A percentile compares a stretch with the other conserved stretches of the same genome.
These are phyloP conservation scores for Pythium aphanidermatum DNA, from an alignment of 352 stramenopile genomes.

Conservation along the genomic window DNA sequence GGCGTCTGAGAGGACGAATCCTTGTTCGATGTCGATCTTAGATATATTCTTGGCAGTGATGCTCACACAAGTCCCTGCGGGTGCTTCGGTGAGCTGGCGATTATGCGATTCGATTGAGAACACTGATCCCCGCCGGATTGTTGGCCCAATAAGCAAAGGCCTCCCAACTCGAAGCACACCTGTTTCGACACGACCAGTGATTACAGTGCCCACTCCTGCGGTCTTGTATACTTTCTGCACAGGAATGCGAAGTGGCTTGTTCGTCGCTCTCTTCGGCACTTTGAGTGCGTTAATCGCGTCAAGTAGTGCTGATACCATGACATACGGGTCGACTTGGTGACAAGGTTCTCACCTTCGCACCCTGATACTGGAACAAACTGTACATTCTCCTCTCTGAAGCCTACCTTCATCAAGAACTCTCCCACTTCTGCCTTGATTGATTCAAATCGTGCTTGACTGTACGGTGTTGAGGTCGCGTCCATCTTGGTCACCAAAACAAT, in stretches of 20 bases:
- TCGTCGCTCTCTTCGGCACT: conserved; percentile 84
- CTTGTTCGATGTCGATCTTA: conserved; percentile 92
- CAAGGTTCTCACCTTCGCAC: conserved; percentile 97
- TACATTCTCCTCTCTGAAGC: conserved; percentile 95
- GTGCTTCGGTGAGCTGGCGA: conserved; percentile 87
- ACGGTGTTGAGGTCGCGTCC: conserved; percentile 94
- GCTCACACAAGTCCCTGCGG: conserved; percentile 94
- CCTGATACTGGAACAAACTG: conserved; percentile 96
- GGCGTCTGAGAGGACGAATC: conserved; percentile 92
- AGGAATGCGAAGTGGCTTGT: conserved; percentile 96
- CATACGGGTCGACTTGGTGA: conserved; percentile 93
- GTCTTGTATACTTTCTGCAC: conserved; percentile 99
- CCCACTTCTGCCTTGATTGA: conserved; percentile 92
- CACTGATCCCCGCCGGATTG: conserved; percentile 89
- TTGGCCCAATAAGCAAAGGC: conserved; percentile 87
- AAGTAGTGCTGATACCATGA: conserved; percentile 93
- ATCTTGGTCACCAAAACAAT: conserved; percentile 99
- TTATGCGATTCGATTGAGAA: conserved; percentile 97
- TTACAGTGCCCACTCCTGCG: conserved; percentile 94
- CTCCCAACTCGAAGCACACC: conserved; percentile 95
- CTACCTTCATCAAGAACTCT: conserved; percentile 93
- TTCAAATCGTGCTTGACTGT: conserved; percentile 91
- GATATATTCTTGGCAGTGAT: conserved; percentile 97
- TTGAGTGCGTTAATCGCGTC: conserved; percentile 91
- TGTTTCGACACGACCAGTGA: conserved; percentile 96